Base-by-base conservation (phyloP, 805 yeast genomes). In the Isabelozyma gotoi region DNA sequence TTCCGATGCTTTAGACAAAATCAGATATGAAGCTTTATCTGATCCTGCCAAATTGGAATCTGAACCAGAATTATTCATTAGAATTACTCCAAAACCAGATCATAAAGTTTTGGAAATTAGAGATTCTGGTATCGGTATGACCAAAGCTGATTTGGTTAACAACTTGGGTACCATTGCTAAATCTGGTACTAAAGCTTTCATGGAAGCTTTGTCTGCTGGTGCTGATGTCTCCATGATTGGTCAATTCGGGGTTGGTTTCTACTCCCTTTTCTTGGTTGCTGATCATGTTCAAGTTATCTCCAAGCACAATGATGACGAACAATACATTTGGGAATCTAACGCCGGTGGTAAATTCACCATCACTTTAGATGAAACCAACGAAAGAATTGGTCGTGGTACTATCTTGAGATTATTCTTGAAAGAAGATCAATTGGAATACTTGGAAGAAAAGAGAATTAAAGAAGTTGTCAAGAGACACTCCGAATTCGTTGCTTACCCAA, bases 171-270 rank as follows among this genome's bases (percentile, higher is more conserved):
- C 98, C 56, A 94, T 94, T 68, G 99, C 99, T 67, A 94, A 94
- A 78, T 94, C 99, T 56, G 99, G 99, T 78, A 94, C 99, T 61
- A 94, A 94, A 80, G 89, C 96, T 59, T 94, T 94, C 74, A 94
- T 94, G 99, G 99, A 94, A 78, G 99, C 99, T 56, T 81, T 95
- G 56, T 85, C 96, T 55, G 98, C 97, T 54, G 99, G 99, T 77
- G 99, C 99, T 50, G 99, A 94, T 73, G 97, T 94, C 51, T 91
- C 98, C 53, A 94, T 94, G 99, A 94, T 94, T 77, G 99, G 99
- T 82, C 99, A 94, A 79, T 94, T 94, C 80, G 99, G 99, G 90
- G 99, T 94, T 61, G 99, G 99, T 84, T 94, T 94, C 92, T 94
- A 94, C 85, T 94, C 99, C 43, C 80, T 92, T 57, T 94, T 94